Base-by-base conservation (phyloP, 352 stramenopile genomes). In the Plasmopara muralis region DNA sequence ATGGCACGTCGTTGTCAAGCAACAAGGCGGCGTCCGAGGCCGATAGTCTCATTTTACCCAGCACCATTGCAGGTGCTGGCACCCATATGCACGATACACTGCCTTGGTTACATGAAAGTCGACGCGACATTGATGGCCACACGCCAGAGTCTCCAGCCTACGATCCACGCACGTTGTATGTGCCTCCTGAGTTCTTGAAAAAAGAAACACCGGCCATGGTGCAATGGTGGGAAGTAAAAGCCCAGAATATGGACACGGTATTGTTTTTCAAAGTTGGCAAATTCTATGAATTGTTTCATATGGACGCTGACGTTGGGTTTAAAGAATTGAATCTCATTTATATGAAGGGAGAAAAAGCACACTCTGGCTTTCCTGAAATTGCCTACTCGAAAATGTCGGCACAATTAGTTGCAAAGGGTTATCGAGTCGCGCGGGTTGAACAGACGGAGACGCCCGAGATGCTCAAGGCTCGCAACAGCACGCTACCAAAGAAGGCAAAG, bases 191-290 rank as follows among this genome's bases (percentile, higher is more conserved):
- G 7, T 97, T 97, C 43, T 31, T 96, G 18, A 80, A 84, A 44
- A 78, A 97, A 43, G 83, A 96, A 56, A 99, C 93, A 4, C 87
- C 94, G 3, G 96, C 91, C 6, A 98, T 98, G 78, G 69, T 94
- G 50, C 96, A 99, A 67, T 99, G 97, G 97, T 99, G 96, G 97
- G 74, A 96, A 45, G 84, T 99, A 53, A 99, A 99, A 70, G 54
- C 85, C 5, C 74, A 89, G 35, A 97, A 99, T 64, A 96, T 98
- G 75, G 97, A 99, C 69, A 98, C 92, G 2, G 81, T 99, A 2
- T 71, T 99, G 1, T 97, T 99, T 50, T 99, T 99, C 78, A 99
- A 99, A 68, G 97, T 96, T 31, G 94, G 94, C 47, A 97, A 97
- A 68, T 98, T 99, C 51, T 98, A 98, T 68, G 93, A 98, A 69